Percentiles rank a stretch among this genome's conserved stretches.
Conservation (phyloP, 2,329 filamentous ascomycete genomes). For the Aspergillus hiratsukae region DNA sequence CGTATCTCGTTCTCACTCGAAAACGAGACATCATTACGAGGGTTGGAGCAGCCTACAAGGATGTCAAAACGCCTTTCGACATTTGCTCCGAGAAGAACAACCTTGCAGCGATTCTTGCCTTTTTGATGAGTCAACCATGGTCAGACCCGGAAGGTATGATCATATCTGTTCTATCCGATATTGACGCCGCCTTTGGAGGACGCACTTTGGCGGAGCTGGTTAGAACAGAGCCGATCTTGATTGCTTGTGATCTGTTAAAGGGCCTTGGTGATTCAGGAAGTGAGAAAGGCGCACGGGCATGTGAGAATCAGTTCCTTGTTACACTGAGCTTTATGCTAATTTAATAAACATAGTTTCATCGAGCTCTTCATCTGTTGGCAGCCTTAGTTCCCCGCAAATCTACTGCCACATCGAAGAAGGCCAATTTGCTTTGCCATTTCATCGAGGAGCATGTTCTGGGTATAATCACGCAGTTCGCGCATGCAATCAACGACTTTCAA, state of each 20-base stretch:
- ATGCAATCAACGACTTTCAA: constrained; percentile 66
- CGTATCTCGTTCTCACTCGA: constrained; percentile 76
- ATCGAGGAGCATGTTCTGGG: constrained; percentile 80
- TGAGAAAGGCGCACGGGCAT: constrained; percentile 52
- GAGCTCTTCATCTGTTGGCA: constrained; percentile 49
- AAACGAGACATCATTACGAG: constrained; percentile 73
- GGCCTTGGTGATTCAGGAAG: constrained; percentile 64
- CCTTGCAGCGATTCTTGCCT: constrained; percentile 55
- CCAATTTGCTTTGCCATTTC: constrained; percentile 65
- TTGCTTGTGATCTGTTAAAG: constrained; percentile 78
- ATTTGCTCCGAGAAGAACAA: constrained; percentile 57
- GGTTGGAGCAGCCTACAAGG: constrained; percentile 66
- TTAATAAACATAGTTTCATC: constrained; percentile 36
- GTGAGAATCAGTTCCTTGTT: constrained; percentile 17
- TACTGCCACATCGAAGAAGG: constrained; percentile 45
- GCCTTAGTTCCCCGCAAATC: constrained; percentile 49
- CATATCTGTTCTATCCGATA: constrained; percentile 62
- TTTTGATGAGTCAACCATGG: constrained; percentile 57
- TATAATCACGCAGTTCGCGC: constrained; percentile 76
- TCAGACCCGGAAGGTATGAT: constrained; percentile 63
- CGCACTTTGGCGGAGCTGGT: constrained; percentile 65
- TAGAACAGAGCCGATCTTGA: constrained; percentile 67
- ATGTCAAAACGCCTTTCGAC: constrained; percentile 54
- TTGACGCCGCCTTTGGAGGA: constrained; percentile 66
- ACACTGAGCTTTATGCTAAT: constrained; percentile 5